Percentiles rank a stretch among this genome's conserved stretches.
Conservation (phyloP, 345 rosid species). For the Lepidium africanum region DNA sequence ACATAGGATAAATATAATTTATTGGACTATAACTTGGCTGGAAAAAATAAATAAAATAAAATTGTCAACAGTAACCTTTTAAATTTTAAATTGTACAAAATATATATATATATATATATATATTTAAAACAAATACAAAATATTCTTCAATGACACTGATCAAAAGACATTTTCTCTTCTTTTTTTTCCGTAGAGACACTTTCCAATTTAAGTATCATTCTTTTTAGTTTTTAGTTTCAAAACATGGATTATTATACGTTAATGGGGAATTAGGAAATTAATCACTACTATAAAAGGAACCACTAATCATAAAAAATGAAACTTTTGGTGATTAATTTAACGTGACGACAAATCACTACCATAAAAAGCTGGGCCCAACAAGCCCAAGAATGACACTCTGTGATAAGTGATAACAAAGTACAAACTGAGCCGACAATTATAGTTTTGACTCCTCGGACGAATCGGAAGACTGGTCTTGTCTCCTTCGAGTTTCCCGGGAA, state of each 20-base stretch:
- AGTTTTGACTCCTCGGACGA: slow-evolving; percentile 23
- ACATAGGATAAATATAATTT: too few species aligned
- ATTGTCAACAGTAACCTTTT: too few species aligned
- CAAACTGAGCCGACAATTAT: slow-evolving; percentile 15
- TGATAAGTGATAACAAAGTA: slow-evolving; percentile 1
- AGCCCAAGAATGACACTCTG: slow-evolving; percentile 1
- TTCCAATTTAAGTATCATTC: background rate
- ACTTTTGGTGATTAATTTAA: background rate
- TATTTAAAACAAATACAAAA: too few species aligned
- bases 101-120: too few species aligned
- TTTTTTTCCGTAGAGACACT: too few species aligned
- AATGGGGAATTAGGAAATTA: background rate
- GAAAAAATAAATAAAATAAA: too few species aligned
- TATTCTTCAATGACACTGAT: too few species aligned
- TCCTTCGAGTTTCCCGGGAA: slow-evolving; percentile 11
- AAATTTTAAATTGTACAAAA: too few species aligned
- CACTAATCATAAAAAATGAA: background rate
- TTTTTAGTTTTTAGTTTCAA: background rate
- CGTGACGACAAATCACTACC: slow-evolving; percentile 8
- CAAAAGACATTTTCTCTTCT: too few species aligned
- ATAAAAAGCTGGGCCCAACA: slow-evolving; percentile 1
- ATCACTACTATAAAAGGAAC: background rate
- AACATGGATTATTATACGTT: background rate
- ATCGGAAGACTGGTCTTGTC: slow-evolving; percentile 25
- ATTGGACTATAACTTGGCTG: too few species aligned